Conservation (phyloP, 2,329 filamentous ascomycete species). For the Colletotrichum kahawae region DNA sequence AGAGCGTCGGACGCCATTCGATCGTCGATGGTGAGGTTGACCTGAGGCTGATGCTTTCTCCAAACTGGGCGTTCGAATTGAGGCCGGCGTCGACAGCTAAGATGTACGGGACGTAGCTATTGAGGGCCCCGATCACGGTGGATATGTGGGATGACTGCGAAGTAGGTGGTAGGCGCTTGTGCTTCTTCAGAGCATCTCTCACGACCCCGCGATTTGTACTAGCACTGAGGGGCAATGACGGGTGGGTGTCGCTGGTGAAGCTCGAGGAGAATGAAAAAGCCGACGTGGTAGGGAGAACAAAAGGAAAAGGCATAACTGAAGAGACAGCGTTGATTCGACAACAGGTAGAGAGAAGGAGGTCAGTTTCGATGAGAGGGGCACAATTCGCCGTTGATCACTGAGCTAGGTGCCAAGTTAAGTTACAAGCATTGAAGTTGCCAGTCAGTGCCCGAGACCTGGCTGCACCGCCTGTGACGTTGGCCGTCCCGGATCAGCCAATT, state of each 20-base stretch:
- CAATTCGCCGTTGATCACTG: not conserved
- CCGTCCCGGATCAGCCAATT: slow-evolving; percentile 7
- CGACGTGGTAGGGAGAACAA: slow-evolving; percentile 87
- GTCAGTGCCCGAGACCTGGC: not conserved
- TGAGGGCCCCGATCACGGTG: slow-evolving; percentile 71
- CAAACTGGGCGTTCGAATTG: slow-evolving; percentile 53
- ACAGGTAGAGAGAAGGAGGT: not conserved
- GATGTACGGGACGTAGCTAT: slow-evolving; percentile 83
- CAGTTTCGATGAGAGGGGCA: not conserved
- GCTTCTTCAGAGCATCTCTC: slow-evolving; percentile 81
- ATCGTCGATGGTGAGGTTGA: slow-evolving; percentile 66
- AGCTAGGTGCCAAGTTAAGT: not conserved
- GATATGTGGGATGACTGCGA: slow-evolving; percentile 75
- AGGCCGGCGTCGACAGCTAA: slow-evolving; percentile 78
- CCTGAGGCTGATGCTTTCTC: slow-evolving; percentile 72
- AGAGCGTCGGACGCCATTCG: slow-evolving; percentile 85
- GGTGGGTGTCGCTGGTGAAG: slow-evolving; percentile 82
- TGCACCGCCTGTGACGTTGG: slow-evolving; percentile 13
- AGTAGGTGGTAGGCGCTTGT: slow-evolving; percentile 81
- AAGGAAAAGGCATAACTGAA: slow-evolving; percentile 82
- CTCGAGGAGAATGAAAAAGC: slow-evolving; percentile 80
- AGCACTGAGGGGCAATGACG: slow-evolving; percentile 82
- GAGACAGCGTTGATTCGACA: not conserved
- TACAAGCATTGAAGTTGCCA: slow-evolving; percentile 17
- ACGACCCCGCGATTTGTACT: slow-evolving; percentile 86